Percentiles rank a stretch among this genome's conserved stretches.
These are phyloP conservation scores for Asterophora parasitica DNA, from an alignment of 768 basidiomycete genomes.

Conservation along the genomic window DNA sequence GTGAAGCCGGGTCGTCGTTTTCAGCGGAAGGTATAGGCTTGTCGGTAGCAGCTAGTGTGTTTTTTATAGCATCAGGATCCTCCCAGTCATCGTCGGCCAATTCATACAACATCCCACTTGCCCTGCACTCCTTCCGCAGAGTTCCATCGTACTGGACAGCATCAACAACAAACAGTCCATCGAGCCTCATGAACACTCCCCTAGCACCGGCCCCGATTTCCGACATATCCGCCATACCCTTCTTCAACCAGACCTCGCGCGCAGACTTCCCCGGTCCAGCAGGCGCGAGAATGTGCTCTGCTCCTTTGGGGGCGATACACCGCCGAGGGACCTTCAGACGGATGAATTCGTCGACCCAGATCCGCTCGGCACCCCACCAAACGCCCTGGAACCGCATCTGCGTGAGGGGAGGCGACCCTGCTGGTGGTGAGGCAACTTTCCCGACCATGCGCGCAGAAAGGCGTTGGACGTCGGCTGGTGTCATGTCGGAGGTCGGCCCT, in stretches of 20 bases:
- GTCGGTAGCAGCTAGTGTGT: background rate
- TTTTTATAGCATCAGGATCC: conserved; percentile 20
- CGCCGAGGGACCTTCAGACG: conserved; percentile 67
- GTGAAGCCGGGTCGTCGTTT: background rate
- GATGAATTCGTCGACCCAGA: conserved; percentile 84
- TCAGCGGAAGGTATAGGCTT: background rate
- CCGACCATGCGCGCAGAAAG: conserved; percentile 21
- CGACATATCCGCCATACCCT: conserved; percentile 19
- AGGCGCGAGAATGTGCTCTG: conserved; percentile 53
- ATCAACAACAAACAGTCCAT: conserved; percentile 62
- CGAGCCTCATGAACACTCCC: conserved; percentile 69
- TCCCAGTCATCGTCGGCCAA: conserved; percentile 74
- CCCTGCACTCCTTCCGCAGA: conserved; percentile 55
- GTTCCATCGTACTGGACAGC: conserved; percentile 30
- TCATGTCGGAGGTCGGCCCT: conserved; percentile 15
- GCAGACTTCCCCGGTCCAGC: conserved; percentile 49
- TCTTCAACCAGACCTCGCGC: conserved; percentile 20
- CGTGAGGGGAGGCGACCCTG: conserved; percentile 15
- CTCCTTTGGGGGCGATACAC: conserved; percentile 64
- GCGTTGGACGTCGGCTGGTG: conserved; percentile 20
- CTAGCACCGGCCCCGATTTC: conserved; percentile 52
- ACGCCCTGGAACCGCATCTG: conserved; percentile 72
- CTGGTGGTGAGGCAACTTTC: conserved; percentile 15
- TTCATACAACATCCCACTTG: conserved; percentile 74
- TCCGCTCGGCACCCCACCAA: conserved; percentile 88